Evolutionary conservation across 2,329 filamentous ascomycete species (phyloP).

Genomic region (Fusarium dlaminii): DNA sequence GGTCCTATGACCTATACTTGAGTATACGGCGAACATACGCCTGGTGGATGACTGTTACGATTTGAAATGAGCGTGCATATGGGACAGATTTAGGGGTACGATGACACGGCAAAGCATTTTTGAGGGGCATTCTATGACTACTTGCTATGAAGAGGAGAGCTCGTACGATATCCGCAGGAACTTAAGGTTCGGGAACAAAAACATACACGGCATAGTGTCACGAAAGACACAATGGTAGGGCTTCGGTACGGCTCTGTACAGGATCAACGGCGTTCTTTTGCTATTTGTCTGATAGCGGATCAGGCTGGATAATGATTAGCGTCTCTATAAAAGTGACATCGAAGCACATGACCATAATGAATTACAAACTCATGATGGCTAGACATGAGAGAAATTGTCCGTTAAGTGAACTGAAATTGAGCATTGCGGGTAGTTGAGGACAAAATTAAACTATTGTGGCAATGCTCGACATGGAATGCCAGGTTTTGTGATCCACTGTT

Average conservation of each 20-base stretch:
- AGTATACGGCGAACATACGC: not conserved
- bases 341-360: conserved; percentile 6
- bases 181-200: conserved; percentile 11
- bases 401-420: not conserved
- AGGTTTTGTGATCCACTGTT: not conserved
- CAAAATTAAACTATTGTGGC: not conserved
- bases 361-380: not conserved
- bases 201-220: conserved; percentile 9
- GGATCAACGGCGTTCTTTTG: conserved; percentile 33
- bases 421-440: too few relatives aligned
- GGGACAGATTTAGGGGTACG: conserved; percentile 11
- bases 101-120: conserved; percentile 24
- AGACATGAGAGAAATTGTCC: not conserved
- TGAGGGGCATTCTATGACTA: conserved; percentile 18
- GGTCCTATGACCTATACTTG: not conserved
- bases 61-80: conserved; percentile 30
- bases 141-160: conserved; percentile 4
- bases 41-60: conserved; percentile 14
- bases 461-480: not conserved
- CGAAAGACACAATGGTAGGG: not conserved
- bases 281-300: conserved; percentile 27
- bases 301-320: conserved; percentile 26
- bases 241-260: conserved; percentile 24
- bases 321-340: conserved; percentile 25
- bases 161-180: conserved; percentile 5